Evolutionary conservation across 192 early-diverging fungal species (phyloP).

Genomic region (Coemansia sp.): DNA sequence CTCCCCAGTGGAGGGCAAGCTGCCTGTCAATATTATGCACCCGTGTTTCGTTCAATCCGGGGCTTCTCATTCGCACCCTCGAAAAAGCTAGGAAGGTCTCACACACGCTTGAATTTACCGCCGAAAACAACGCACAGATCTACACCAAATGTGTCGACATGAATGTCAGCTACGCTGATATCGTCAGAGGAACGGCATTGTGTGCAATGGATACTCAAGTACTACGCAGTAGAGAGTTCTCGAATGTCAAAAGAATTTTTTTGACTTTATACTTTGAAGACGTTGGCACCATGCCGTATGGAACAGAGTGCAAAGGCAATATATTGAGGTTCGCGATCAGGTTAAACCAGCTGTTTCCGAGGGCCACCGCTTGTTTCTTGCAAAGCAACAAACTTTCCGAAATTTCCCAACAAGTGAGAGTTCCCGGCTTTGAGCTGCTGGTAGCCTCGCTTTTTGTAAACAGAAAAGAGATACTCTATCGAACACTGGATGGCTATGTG

Average conservation of each 20-base stretch:
- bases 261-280: neutral
- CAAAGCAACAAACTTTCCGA: neutral
- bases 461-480: neutral
- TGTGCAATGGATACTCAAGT: neutral
- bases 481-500: neutral
- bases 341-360: neutral
- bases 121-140: neutral
- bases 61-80: neutral
- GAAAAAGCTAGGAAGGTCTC: neutral
- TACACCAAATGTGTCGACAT: neutral
- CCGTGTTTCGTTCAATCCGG: neutral
- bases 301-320: neutral
- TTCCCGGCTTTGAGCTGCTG: neutral
- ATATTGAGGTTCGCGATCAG: neutral
- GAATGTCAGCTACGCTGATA: neutral
- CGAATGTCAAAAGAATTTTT: neutral
- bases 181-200: neutral
- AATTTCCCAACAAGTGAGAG: neutral
- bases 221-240: neutral
- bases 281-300: neutral
- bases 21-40: neutral
- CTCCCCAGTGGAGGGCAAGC: neutral
- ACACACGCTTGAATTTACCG: neutral
- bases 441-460: neutral
- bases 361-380: neutral